Evolutionary conservation across 2,329 filamentous ascomycete species (phyloP).

Genomic region (Fusarium austroafricanum): DNA sequence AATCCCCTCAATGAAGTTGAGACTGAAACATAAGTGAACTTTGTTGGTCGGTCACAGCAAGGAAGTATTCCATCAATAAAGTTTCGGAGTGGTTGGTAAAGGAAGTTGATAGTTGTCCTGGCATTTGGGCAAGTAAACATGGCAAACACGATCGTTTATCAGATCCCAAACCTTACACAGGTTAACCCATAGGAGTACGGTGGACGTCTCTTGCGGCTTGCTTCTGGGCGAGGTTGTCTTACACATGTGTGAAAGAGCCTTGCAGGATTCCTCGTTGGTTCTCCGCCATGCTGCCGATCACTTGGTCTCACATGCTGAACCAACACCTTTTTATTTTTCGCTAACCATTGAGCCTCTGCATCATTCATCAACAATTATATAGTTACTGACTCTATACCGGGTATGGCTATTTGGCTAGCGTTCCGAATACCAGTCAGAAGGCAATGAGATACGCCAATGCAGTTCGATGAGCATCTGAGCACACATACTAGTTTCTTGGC

Average conservation of each 20-base stretch:
- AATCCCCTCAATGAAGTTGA: neutral
- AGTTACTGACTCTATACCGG: neutral
- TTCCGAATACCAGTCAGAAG: slow-evolving; percentile 3
- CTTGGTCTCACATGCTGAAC: slow-evolving; percentile 23
- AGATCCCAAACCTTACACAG: slow-evolving; percentile 31
- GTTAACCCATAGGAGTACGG: slow-evolving; percentile 7
- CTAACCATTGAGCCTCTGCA: slow-evolving; percentile 3
- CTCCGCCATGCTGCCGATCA: slow-evolving; percentile 18
- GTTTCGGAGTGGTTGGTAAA: slow-evolving; percentile 3
- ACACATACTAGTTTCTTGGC: slow-evolving; percentile 10
- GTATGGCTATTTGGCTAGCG: slow-evolving; percentile 15
- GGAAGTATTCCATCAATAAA: slow-evolving; percentile 3
- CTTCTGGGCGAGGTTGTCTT: slow-evolving; percentile 12
- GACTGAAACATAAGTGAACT: slow-evolving; percentile 13
- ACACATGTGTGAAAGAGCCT: slow-evolving; percentile 16
- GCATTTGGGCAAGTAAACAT: slow-evolving; percentile 16
- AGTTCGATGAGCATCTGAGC: neutral
- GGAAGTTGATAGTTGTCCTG: slow-evolving; percentile 7
- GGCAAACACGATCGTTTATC: slow-evolving; percentile 29
- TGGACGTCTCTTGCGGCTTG: slow-evolving; percentile 14
- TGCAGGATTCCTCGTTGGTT: slow-evolving; percentile 16
- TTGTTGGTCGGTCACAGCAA: neutral
- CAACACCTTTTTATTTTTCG: neutral
- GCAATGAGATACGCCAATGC: slow-evolving; percentile 8
- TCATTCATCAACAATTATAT: neutral